Evolutionary conservation across 345 rosid genomes (phyloP).

Genomic region (Kandelia obovata): DNA sequence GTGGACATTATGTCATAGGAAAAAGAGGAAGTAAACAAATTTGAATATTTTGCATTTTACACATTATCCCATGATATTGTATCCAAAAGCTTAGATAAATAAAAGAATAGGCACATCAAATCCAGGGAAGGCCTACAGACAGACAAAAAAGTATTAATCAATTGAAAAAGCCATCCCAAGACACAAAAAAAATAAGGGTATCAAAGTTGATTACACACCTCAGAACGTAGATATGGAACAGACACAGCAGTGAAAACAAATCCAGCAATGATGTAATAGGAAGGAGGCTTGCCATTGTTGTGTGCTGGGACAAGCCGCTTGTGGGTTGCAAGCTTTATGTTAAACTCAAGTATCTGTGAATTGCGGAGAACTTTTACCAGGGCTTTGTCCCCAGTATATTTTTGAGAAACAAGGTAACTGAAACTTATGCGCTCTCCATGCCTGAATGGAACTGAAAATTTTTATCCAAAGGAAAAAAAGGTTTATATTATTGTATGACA

Average conservation of each 20-base stretch:
- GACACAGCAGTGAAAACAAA: conserved; percentile 81
- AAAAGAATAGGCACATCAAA: too few species aligned
- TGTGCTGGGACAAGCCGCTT: conserved; percentile 86
- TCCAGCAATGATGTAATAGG: conserved; percentile 89
- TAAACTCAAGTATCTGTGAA: conserved; percentile 55
- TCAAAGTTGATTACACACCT: conserved; percentile 42
- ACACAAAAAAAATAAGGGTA: not conserved
- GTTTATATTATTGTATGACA: not conserved
- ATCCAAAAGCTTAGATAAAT: not conserved
- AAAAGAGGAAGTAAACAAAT: not conserved
- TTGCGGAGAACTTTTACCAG: conserved; percentile 70
- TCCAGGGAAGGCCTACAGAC: not conserved
- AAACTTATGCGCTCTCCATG: conserved; percentile 92
- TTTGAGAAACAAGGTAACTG: conserved; percentile 89
- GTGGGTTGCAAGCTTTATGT: conserved; percentile 82
- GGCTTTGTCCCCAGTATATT: conserved; percentile 86
- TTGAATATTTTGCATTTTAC: not conserved
- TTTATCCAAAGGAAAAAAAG: conserved; percentile 8
- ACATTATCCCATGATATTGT: not conserved
- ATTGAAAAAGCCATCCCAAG: not conserved
- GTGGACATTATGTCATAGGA: not conserved
- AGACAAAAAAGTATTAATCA: not conserved
- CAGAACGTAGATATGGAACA: conserved; percentile 90
- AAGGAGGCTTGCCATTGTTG: conserved; percentile 69
- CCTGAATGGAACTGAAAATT: conserved; percentile 80